These are phyloP conservation scores for Tieghemostelium lacteum DNA, from an alignment of 78 protist species.

Conservation along the genomic window DNA sequence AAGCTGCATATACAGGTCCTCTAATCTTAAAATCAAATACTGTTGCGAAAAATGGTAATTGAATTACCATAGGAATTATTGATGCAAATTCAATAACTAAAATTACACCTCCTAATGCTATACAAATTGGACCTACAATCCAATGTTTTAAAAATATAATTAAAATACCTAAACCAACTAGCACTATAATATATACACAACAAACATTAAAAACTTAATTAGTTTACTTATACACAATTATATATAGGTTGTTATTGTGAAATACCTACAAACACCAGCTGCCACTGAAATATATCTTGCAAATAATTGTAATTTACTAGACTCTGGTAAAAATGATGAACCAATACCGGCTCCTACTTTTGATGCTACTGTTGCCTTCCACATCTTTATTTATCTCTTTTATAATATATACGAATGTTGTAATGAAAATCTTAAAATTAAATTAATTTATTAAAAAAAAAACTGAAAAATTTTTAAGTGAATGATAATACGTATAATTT, in stretches of 20 bases:
- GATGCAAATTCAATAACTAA: conserved; percentile 18
- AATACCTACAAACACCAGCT: conserved; percentile 56
- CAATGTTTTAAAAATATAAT: conserved; percentile 30
- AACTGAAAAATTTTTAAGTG: too few relatives aligned
- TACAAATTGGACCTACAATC: conserved; percentile 63
- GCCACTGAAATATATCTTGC: conserved; percentile 14
- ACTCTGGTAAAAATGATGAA: conserved; percentile 41
- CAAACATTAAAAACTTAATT: background rate
- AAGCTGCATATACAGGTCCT: conserved; percentile 19
- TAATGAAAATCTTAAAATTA: too few relatives aligned
- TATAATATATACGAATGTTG: too few relatives aligned
- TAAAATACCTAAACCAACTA: conserved; percentile 40
- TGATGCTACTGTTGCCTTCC: conserved; percentile 17
- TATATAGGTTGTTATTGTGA: too few relatives aligned
- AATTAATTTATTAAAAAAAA: too few relatives aligned
- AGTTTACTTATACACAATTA: background rate
- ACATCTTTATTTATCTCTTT: too few relatives aligned
- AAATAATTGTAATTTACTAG: background rate
- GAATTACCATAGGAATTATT: background rate
- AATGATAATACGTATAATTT: too few relatives aligned
- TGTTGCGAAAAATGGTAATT: conserved; percentile 4
- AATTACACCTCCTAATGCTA: conserved; percentile 65
- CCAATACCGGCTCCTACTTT: conserved; percentile 12
- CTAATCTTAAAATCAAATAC: conserved; percentile 61
- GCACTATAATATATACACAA: conserved; percentile 6